A percentile compares a stretch with the other conserved stretches of the same genome.
Evolutionary conservation across 2,329 filamentous ascomycete species (phyloP).

Genomic region (Mycocentrospora acerina): DNA sequence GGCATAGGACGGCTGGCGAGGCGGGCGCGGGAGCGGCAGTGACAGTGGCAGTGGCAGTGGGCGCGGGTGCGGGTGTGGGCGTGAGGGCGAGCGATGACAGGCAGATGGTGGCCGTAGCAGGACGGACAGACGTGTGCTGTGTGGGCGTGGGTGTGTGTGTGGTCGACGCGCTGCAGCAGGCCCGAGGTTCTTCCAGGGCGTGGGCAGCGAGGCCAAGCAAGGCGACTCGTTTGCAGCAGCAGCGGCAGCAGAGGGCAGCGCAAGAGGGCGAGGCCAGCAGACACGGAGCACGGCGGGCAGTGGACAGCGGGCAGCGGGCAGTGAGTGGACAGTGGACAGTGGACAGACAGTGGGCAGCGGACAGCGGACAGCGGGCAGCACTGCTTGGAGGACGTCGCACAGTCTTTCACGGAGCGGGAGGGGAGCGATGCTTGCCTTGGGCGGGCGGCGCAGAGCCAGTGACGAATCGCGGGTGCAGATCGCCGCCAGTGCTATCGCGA

Average conservation of each 20-base stretch:
- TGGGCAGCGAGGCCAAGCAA: no score
- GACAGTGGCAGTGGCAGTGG: slow-evolving; percentile 2
- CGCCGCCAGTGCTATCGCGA: no score
- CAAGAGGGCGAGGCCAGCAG: background rate
- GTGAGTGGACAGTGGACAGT: no score
- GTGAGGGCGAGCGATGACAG: background rate
- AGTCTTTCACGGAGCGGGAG: no score
- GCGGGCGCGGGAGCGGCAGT: slow-evolving; percentile 3
- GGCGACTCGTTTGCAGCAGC: no score
- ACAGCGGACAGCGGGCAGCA: no score
- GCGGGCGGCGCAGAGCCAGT: no score
- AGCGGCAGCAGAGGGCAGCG: no score
- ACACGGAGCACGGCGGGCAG: background rate
- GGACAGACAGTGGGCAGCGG: no score
- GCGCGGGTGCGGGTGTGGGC: slow-evolving; percentile 13
- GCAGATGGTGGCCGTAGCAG: slow-evolving; percentile 1
- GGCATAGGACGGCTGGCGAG: slow-evolving; percentile 22
- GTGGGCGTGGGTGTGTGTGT: slow-evolving; percentile 10
- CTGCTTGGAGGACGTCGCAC: no score
- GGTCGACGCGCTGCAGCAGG: slow-evolving; percentile 21
- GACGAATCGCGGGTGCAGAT: no score
- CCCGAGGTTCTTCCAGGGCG: slow-evolving; percentile 18
- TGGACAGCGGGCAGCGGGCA: background rate
- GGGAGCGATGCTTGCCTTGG: no score
- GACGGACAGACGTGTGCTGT: slow-evolving; percentile 6